These are phyloP conservation scores for Pythium vanterpoolii DNA, from an alignment of 352 stramenopile genomes.

Conservation along the genomic window DNA sequence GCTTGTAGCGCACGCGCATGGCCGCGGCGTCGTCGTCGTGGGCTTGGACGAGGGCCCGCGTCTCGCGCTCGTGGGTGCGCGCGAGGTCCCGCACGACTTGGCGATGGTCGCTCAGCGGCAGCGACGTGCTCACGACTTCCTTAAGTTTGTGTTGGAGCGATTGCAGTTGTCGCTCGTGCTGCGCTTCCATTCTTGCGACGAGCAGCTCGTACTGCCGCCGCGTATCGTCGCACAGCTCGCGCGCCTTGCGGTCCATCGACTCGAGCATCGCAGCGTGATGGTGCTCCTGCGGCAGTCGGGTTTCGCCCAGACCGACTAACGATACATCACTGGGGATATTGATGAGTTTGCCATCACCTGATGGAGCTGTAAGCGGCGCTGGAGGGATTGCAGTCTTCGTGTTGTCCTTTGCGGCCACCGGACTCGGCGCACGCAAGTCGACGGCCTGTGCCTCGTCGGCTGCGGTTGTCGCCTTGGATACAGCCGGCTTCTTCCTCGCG, in stretches of 20 bases:
- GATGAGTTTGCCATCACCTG: neutral
- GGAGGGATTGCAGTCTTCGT: neutral
- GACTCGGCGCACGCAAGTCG: neutral
- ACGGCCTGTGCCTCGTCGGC: neutral
- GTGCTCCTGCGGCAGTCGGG: neutral
- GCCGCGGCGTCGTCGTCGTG: constrained; percentile 29
- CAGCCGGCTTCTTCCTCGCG: neutral
- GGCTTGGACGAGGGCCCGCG: constrained; percentile 15
- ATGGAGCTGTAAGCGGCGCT: neutral
- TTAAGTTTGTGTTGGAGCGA: constrained; percentile 36
- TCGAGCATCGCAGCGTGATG: constrained; percentile 16
- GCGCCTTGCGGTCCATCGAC: constrained; percentile 39
- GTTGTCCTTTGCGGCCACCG: neutral
- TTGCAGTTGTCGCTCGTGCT: constrained; percentile 44
- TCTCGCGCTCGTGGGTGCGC: constrained; percentile 25
- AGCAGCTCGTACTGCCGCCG: constrained; percentile 50
- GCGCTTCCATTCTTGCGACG: constrained; percentile 35
- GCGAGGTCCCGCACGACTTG: constrained; percentile 29
- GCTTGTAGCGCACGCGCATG: constrained; percentile 25
- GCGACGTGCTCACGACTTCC: constrained; percentile 39
- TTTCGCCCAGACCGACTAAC: neutral
- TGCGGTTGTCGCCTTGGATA: neutral
- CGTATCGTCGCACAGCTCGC: constrained; percentile 53
- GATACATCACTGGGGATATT: neutral
- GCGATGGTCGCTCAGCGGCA: constrained; percentile 56